Base-by-base conservation (phyloP, 345 rosid species). In the Noccaea caerulescens region DNA sequence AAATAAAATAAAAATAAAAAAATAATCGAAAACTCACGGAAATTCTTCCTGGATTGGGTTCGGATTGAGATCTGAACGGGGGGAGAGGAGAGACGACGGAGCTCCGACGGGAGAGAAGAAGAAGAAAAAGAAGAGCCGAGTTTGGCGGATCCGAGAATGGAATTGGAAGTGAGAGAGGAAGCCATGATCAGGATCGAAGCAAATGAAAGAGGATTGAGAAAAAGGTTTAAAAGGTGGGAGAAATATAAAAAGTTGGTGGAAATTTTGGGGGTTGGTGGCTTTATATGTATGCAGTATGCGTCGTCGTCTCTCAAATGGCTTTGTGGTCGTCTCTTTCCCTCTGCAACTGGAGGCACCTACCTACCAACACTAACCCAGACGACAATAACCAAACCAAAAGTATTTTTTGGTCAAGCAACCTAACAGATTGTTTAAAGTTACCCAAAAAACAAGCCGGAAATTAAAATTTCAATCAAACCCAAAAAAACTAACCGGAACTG, bases 111-210 rank as follows among this genome's bases (percentile, higher is more conserved):
- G 12, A 68, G 72, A 68, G 74, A 70, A 25, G 77, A 75, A 59
- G 80, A 69, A 46, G 73, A 16, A 16, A 1, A 75, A 59, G 80
- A 69, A 46, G 73, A 16, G 1, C 0, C 61, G 68, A 72, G 58
- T 60, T 61, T 76, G 43, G 87, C 51, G 59, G 87, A 82, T 63
- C 83, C 84, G 51, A 88, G 80, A 42, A 86, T 76, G 46, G 80
- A 72, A 55, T 82, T 80, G 8, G 86, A 66, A 5, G 82, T 70
- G 27, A 83, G 58, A 57, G 88, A 84, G 52, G 87, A 88, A 58
- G 90, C 86, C 93, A 87, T 85, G 54, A 67, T 44, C n/a, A 66
- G 70, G 61, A n/a, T 42, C 45, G 8, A 47, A 34, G 12, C 16
- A 7, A 23, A 30, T 11, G 45, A 55, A 51, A 58, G 18, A 45